Conservation (phyloP, 768 basidiomycete genomes). For the Suillus variegatus region DNA sequence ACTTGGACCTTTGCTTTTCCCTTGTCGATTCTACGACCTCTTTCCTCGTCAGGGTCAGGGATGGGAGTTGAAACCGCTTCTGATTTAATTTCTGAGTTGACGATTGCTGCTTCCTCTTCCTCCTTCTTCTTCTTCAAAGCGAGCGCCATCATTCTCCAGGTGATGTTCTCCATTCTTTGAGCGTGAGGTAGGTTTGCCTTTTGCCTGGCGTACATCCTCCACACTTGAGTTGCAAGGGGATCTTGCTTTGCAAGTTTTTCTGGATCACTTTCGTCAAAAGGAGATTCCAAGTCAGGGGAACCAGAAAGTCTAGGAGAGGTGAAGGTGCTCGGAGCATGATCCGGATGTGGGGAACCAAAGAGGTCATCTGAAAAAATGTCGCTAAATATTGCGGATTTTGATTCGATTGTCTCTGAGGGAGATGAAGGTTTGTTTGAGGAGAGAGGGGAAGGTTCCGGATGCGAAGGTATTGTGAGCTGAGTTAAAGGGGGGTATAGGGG, state of each 20-base stretch:
- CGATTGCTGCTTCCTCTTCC: conserved; percentile 50
- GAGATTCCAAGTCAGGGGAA: conserved; percentile 63
- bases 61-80: conserved; percentile 16
- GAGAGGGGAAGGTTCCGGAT: conserved; percentile 35
- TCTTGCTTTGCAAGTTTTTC: conserved; percentile 78
- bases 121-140: conserved; percentile 89
- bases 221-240: conserved; percentile 92
- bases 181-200: conserved; percentile 90
- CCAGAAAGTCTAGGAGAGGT: conserved; percentile 68
- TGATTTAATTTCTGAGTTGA: conserved; percentile 23
- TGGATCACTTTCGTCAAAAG: conserved; percentile 51
- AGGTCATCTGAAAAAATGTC: conserved; percentile 74
- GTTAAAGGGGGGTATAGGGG: conserved; percentile 41
- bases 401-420: conserved; percentile 45
- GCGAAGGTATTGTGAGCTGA: conserved; percentile 37
- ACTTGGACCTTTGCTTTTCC: conserved; percentile 78
- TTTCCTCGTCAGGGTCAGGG: conserved; percentile 41
- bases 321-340: conserved; percentile 50
- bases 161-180: conserved; percentile 96
- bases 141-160: conserved; percentile 98
- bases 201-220: conserved; percentile 93
- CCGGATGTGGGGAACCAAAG: conserved; percentile 39
- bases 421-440: conserved; percentile 37
- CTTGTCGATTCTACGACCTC: conserved; percentile 79
- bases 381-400: conserved; percentile 63